phyloP scores from a whole-genome alignment of 164 flowering plant genomes.

The Piper betle region DNA sequence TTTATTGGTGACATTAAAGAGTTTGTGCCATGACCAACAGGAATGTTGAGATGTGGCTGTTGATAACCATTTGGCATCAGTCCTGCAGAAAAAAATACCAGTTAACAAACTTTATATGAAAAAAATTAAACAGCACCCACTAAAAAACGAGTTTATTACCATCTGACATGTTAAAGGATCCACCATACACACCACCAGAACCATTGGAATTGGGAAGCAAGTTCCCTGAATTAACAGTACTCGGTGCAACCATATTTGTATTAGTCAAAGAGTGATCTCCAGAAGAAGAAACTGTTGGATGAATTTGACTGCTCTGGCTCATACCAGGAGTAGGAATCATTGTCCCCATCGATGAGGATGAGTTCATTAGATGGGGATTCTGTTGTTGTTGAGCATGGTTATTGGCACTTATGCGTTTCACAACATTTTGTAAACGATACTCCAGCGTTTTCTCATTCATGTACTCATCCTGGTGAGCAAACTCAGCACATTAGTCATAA shows the following conservation, averaged over 20 bases:
- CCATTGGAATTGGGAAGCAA: constrained; percentile 34
- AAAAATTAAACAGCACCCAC: neutral
- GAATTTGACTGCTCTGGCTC: constrained; percentile 48
- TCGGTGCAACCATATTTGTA: constrained; percentile 21
- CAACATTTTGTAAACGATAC: constrained; percentile 39
- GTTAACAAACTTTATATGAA: too few species aligned
- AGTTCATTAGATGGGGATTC: constrained; percentile 30
- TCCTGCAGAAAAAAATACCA: too few species aligned
- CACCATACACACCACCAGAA: constrained; percentile 30
- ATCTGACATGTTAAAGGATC: constrained; percentile 43
- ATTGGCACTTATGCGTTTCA: constrained; percentile 17
- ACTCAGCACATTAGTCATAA: neutral
- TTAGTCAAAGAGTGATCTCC: constrained; percentile 36
- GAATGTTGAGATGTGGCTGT: constrained; percentile 7
- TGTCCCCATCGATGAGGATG: constrained; percentile 60
- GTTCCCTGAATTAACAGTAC: constrained; percentile 27
- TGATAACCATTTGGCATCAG: too few species aligned
- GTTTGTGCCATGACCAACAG: constrained; percentile 40
- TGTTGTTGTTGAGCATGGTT: constrained; percentile 47
- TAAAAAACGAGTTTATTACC: constrained; percentile 17
- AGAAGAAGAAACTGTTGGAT: constrained; percentile 36
- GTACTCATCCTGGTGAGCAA: constrained; percentile 62
- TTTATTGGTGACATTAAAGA: constrained; percentile 34
- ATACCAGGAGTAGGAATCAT: constrained; percentile 99
- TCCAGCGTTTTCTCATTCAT: constrained; percentile 63